These are phyloP conservation scores for Fomitopsis schrenkii DNA, from an alignment of 1,284 basidiomycete genomes.

Conservation along the genomic window DNA sequence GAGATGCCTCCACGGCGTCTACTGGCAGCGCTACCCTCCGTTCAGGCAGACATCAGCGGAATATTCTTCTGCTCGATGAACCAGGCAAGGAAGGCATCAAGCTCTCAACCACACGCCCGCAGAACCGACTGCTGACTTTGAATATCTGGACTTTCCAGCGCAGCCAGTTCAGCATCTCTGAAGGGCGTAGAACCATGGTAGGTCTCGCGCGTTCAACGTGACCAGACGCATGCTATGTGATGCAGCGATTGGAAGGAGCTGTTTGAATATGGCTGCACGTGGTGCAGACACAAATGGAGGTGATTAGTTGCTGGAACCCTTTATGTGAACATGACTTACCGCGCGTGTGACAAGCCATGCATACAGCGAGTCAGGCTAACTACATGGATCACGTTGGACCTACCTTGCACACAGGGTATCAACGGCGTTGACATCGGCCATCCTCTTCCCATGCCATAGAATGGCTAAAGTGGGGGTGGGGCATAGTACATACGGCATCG, in stretches of 20 bases:
- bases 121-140: background rate
- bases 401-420: background rate
- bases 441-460: background rate
- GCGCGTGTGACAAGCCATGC: background rate
- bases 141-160: background rate
- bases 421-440: too few species aligned
- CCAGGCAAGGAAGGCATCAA: constrained; percentile 3
- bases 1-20: background rate
- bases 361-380: too few species aligned
- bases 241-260: background rate
- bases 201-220: constrained; percentile 13
- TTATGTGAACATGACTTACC: too few species aligned
- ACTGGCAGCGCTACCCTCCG: background rate
- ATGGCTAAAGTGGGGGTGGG: background rate
- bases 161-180: constrained; percentile 15
- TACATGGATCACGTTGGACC: background rate
- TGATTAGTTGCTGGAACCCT: background rate
- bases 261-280: background rate
- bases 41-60: background rate
- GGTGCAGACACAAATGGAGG: background rate
- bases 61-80: constrained; percentile 6
- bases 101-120: background rate
- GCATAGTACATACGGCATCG: background rate
- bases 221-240: background rate
- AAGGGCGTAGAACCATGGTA: constrained; percentile 23